Percentiles rank a stretch among this genome's conserved stretches.
These are phyloP conservation scores for Botrytis aclada DNA, from an alignment of 2,329 filamentous ascomycete genomes.

Conservation along the genomic window DNA sequence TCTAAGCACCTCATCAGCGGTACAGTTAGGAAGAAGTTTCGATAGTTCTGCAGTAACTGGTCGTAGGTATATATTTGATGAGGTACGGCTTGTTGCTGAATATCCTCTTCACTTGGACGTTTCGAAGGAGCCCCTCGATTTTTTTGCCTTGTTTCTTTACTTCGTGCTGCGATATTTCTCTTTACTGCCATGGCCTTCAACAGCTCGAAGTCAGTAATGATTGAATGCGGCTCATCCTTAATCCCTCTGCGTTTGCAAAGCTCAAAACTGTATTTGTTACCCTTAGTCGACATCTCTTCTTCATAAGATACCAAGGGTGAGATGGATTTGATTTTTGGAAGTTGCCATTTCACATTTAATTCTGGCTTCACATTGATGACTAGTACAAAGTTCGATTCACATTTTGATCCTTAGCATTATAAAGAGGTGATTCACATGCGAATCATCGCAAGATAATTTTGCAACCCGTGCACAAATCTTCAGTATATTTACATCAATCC, in stretches of 20 bases:
- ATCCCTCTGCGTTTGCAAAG: constrained; percentile 17
- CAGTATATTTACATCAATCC: background rate
- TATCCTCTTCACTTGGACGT: background rate
- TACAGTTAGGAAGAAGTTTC: constrained; percentile 23
- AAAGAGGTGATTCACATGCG: background rate
- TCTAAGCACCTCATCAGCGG: constrained; percentile 26
- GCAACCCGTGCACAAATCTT: background rate
- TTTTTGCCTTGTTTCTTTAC: background rate
- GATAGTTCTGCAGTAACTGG: constrained; percentile 24
- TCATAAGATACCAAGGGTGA: background rate
- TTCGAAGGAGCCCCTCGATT: too few species aligned
- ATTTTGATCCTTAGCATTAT: background rate
- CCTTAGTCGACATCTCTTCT: constrained; percentile 8
- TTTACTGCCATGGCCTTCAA: background rate
- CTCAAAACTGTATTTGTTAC: constrained; percentile 3
- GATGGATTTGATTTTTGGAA: background rate
- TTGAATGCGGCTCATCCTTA: background rate
- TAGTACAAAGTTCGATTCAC: background rate
- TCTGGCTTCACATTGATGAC: background rate
- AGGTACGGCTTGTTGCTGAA: background rate
- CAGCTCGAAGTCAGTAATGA: constrained; percentile 14
- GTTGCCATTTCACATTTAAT: background rate
- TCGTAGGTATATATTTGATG: constrained; percentile 9
- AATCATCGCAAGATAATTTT: background rate
- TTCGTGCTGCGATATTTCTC: background rate